Evolutionary conservation across 2,329 filamentous ascomycete genomes (phyloP).

Genomic region (Calonectria hawksworthii): DNA sequence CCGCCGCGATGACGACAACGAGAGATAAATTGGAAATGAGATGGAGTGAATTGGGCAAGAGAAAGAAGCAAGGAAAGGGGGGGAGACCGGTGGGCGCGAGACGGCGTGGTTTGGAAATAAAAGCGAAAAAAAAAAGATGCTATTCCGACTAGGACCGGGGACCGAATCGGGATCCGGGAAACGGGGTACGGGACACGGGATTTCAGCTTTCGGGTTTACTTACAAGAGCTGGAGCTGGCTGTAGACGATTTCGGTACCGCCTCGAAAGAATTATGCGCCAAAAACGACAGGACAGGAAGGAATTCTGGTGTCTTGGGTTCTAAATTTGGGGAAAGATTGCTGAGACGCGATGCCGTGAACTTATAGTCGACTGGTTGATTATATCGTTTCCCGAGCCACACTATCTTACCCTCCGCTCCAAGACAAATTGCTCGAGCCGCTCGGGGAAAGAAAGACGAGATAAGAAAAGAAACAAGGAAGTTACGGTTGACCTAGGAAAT

Average conservation of each 20-base stretch:
- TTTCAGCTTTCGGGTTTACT: conserved; percentile 1
- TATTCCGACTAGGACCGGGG: neutral
- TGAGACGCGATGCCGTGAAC: neutral
- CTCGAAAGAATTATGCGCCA: neutral
- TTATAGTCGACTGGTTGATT: neutral
- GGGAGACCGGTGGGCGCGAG: too few relatives aligned
- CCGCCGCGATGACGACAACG: neutral
- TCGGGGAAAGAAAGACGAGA: neutral
- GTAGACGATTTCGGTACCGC: neutral
- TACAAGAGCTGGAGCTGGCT: neutral
- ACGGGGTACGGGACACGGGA: neutral
- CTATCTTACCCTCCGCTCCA: neutral
- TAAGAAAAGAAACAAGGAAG: neutral
- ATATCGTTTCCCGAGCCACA: neutral
- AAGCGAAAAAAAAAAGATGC: neutral
- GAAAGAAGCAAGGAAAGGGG: neutral
- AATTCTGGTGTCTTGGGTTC: neutral
- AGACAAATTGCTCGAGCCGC: neutral
- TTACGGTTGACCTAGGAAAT: neutral
- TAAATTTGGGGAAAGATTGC: neutral
- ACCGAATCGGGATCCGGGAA: conserved; percentile 21
- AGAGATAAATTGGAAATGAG: neutral
- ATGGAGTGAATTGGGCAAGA: neutral
- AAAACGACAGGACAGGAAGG: neutral
- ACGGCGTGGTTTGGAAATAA: neutral